A percentile compares a stretch with the other conserved stretches of the same genome.
These are phyloP conservation scores for Fraxinus sp. DNA, from an alignment of 305 asterid species.

Conservation along the genomic window DNA sequence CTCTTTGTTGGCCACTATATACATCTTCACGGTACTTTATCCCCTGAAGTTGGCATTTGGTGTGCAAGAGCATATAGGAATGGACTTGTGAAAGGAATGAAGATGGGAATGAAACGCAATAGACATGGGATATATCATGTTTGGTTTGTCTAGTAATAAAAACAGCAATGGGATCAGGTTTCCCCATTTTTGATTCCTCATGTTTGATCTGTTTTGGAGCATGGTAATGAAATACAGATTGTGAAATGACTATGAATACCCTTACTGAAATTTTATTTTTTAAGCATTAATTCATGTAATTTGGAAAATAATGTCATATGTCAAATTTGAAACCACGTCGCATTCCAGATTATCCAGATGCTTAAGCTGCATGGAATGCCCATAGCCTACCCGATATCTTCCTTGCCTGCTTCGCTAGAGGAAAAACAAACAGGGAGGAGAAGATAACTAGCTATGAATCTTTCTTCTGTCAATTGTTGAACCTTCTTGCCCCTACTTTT, in stretches of 20 bases:
- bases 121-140: background rate
- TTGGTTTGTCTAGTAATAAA: background rate
- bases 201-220: background rate
- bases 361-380: no score
- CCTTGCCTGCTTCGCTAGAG: background rate
- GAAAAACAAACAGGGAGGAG: background rate
- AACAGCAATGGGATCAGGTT: background rate
- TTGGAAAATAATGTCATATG: background rate
- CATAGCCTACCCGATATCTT: background rate
- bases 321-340: background rate
- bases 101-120: background rate
- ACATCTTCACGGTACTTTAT: background rate
- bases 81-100: background rate
- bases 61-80: background rate
- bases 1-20: background rate
- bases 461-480: background rate
- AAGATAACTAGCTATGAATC: background rate
- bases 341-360: background rate
- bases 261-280: background rate
- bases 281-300: background rate
- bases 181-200: background rate
- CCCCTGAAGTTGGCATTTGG: background rate
- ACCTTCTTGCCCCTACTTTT: background rate
- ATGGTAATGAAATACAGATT: background rate
- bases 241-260: background rate